Conservation (phyloP, 2,329 filamentous ascomycete genomes). For the Cercospora sp. region DNA sequence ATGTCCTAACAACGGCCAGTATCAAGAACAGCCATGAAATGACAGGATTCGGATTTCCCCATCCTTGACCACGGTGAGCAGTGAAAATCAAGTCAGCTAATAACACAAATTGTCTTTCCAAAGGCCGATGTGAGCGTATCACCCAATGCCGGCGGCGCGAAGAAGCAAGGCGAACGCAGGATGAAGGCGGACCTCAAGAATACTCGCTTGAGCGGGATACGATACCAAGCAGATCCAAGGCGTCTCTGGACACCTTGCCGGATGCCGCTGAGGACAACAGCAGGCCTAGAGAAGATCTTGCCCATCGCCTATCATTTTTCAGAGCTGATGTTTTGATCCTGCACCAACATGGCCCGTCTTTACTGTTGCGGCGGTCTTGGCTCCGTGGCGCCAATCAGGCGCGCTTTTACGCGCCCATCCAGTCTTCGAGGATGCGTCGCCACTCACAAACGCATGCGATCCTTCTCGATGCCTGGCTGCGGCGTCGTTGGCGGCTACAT, state of each 20-base stretch:
- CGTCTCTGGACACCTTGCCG: not conserved
- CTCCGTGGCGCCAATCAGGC: conserved; percentile 11
- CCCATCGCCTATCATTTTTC: conserved; percentile 6
- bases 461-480: conserved; percentile 10
- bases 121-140: not conserved
- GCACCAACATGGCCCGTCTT: conserved; percentile 1
- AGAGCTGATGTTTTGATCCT: not conserved
- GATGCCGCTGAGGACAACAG: not conserved
- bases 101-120: not conserved
- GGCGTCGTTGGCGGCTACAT: conserved; percentile 25
- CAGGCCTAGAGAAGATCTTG: not conserved
- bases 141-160: not conserved
- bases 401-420: conserved; percentile 13
- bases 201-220: not conserved
- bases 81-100: not conserved
- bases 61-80: not conserved
- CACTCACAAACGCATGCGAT: conserved; percentile 17
- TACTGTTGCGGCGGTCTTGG: conserved; percentile 6
- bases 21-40: not conserved
- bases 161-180: not conserved
- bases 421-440: not conserved
- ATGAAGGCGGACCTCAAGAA: not conserved
- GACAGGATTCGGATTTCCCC: not conserved
- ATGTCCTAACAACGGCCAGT: not conserved
- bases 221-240: not conserved